These are phyloP conservation scores for Pseudoturritis turrita DNA, from an alignment of 345 rosid genomes.

Conservation along the genomic window DNA sequence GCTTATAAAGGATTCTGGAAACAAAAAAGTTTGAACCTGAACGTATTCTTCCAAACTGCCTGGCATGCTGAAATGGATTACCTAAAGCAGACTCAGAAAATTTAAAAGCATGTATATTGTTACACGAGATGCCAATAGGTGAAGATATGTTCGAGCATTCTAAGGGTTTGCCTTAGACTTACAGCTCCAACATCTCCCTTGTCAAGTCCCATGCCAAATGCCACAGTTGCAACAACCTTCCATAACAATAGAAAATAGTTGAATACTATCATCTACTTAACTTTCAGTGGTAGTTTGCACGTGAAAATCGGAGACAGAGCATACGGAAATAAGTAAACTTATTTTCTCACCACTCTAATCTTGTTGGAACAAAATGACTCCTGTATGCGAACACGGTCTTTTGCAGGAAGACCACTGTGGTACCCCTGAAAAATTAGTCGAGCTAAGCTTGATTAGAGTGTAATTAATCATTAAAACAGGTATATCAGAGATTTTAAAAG, in stretches of 20 bases:
- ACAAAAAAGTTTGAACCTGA: conserved; percentile 53
- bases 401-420: conserved; percentile 78
- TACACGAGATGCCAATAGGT: neutral
- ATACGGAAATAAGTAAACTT: conserved; percentile 7
- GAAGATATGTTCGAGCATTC: conserved; percentile 18
- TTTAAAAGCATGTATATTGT: conserved; percentile 8
- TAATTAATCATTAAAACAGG: conserved; percentile 10
- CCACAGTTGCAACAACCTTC: conserved; percentile 99
- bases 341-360: conserved; percentile 76
- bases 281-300: neutral
- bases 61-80: conserved; percentile 90
- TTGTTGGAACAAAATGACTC: conserved; percentile 89
- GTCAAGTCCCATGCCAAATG: conserved; percentile 99
- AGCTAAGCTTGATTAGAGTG: conserved; percentile 30
- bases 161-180: conserved; percentile 40
- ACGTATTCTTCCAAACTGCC: conserved; percentile 99
- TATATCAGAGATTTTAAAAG: neutral
- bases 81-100: conserved; percentile 46
- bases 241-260: conserved; percentile 19
- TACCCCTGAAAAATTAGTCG: conserved; percentile 53
- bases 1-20: neutral
- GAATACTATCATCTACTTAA: conserved; percentile 8
- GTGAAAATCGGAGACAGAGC: conserved; percentile 1
- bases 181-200: conserved; percentile 95
- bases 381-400: conserved; percentile 71